phyloP scores from a whole-genome alignment of 345 rosid genomes.

The Acer campestre region DNA sequence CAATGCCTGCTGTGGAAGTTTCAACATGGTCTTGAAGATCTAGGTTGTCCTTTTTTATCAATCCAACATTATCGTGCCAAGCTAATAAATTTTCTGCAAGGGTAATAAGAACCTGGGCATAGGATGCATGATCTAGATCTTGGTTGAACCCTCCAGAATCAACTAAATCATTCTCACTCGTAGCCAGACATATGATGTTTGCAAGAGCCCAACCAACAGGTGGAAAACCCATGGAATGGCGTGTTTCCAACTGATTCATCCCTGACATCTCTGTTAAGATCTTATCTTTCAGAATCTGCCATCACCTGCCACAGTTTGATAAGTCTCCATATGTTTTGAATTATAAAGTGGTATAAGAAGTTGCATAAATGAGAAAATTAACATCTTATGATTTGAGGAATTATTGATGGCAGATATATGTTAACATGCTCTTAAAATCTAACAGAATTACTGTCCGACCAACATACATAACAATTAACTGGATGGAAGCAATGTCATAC shows the following conservation, averaged over 20 bases:
- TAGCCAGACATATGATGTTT: slow-evolving; percentile 67
- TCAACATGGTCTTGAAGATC: slow-evolving; percentile 45
- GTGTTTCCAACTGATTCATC: slow-evolving; percentile 45
- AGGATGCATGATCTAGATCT: slow-evolving; percentile 55
- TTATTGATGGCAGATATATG: background rate
- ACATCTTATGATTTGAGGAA: background rate
- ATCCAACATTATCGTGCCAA: slow-evolving; percentile 52
- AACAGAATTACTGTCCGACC: background rate
- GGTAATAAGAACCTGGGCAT: slow-evolving; percentile 58
- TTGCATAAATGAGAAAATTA: slow-evolving; percentile 3
- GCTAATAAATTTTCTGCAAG: slow-evolving; percentile 71
- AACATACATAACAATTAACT: background rate
- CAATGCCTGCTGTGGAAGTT: slow-evolving; percentile 32
- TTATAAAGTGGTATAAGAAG: slow-evolving; percentile 11
- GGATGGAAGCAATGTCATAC: background rate
- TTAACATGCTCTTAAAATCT: background rate
- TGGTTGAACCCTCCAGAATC: slow-evolving; percentile 50
- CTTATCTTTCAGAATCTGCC: slow-evolving; percentile 70
- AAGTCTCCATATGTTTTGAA: slow-evolving; percentile 60
- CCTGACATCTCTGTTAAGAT: slow-evolving; percentile 49
- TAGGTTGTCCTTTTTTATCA: slow-evolving; percentile 42
- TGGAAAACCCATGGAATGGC: slow-evolving; percentile 53
- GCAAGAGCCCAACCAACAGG: slow-evolving; percentile 89
- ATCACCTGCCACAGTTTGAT: slow-evolving; percentile 93
- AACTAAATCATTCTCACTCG: slow-evolving; percentile 64